Base-by-base conservation (phyloP, 768 basidiomycete genomes). In the Trametes meyenii region DNA sequence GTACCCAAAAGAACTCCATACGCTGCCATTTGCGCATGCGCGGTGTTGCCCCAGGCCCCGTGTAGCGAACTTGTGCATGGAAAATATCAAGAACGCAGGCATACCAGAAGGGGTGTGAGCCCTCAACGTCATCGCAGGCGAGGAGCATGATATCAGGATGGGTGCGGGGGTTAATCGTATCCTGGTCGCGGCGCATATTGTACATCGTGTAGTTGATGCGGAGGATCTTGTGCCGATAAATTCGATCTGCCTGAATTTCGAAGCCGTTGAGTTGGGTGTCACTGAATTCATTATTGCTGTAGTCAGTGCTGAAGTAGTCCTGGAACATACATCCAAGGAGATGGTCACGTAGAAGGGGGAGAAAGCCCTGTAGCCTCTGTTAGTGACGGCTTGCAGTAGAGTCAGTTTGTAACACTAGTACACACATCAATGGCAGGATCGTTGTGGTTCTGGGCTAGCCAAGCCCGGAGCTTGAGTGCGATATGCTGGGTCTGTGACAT, bases 141-240 rank as follows among this genome's bases (percentile, higher is more conserved):
- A 67, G 62, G 0, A 70, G 39, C 67, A 75, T 71, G 53, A 83
- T 54, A 36, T 80, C 69, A 0, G 71, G 42, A 14, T 78, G 71
- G 0, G 70, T 77, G 0, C 67, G 49, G 12, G 76, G 74, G 44
- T 81, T 81, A 48, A 83, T 66, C 0, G 70, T 61, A 56, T 83
- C 81, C 55, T 81, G 78, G 3, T 67, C 70, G 0, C 75, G 66
- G n/a, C 75, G 72, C 23, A 77, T 50, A 61, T 81, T 76, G 63
- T 81, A 82, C 0, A 76, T 78, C 0, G 79, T 80, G 65, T 77
- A 78, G 60, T 78, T 75, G 51, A 80, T 36, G 0, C 70, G 71
- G 1, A 77, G 29, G 1, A 68, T 61, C 38, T 71, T 69, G 66
- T 77, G 75, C 5, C 12, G 40, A 48, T 68, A 78, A 24, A 76